phyloP scores from a whole-genome alignment of 2,329 filamentous ascomycete genomes.

The Cladosporium colombiae region DNA sequence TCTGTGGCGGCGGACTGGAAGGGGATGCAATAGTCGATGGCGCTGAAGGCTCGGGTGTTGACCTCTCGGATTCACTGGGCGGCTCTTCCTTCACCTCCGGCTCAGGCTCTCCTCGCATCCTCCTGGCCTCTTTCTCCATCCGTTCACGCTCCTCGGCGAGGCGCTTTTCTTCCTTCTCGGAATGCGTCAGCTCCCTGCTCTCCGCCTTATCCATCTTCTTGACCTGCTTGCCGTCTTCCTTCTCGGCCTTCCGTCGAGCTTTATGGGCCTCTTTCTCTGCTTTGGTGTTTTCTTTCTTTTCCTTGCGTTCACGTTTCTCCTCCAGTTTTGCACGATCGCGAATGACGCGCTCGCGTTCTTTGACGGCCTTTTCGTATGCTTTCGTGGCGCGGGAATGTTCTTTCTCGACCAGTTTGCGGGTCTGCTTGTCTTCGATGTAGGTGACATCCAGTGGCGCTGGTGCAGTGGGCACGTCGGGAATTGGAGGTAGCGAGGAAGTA shows the following conservation, averaged over 20 bases:
- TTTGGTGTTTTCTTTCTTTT: conserved; percentile 39
- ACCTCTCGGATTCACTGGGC: background rate
- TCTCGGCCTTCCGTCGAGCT: conserved; percentile 33
- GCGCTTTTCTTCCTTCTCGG: conserved; percentile 33
- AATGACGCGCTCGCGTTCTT: conserved; percentile 65
- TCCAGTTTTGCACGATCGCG: conserved; percentile 63
- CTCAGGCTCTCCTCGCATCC: conserved; percentile 34
- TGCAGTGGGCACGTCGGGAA: conserved; percentile 55
- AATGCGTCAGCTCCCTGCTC: conserved; percentile 31
- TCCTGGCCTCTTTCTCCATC: conserved; percentile 35
- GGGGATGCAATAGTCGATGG: background rate
- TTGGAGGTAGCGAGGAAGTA: conserved; percentile 42
- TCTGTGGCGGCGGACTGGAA: background rate
- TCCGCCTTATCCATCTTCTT: conserved; percentile 36
- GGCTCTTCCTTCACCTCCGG: background rate
- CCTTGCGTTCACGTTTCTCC: conserved; percentile 43
- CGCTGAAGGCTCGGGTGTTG: background rate
- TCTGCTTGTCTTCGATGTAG: conserved; percentile 62
- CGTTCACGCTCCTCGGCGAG: conserved; percentile 33
- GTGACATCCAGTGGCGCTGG: conserved; percentile 56
- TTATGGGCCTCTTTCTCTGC: conserved; percentile 32
- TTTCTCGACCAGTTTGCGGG: conserved; percentile 68
- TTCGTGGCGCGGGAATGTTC: conserved; percentile 65
- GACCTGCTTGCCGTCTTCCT: conserved; percentile 36
- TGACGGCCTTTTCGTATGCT: conserved; percentile 65